Base-by-base conservation (phyloP, 2,329 filamentous ascomycete species). In the Apiospora saccharicola region DNA sequence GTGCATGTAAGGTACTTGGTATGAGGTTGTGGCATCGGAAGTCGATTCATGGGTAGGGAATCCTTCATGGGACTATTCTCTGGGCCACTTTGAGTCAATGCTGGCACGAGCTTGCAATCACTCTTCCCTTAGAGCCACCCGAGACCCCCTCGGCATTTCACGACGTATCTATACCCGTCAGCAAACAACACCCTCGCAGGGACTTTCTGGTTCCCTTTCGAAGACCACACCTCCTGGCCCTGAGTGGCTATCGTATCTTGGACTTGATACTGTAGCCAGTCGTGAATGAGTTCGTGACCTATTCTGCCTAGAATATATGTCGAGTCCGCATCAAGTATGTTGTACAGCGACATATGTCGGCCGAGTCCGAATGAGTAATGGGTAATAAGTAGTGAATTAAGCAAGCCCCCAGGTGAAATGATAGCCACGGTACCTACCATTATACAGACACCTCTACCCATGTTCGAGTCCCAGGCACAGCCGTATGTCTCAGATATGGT, bases 401-500 rank as follows among this genome's bases (percentile, higher is more conserved):
- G 34, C 57, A 64, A 64, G 19, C 4, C 57, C 57, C 53, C 57
- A 26, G 10, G 34, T 41, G n/a, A 22, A 41, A 14, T 22, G 57
- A 64, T n/a, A 41, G 57, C 34, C 57, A 24, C 34, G n/a, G 57
- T 41, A 64, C 57, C 22, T n/a, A 41, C 34, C 34, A 16, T 19
- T 64, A 41, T 41, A 64, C 34, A 41, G 10, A 41, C 57, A 64
- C 34, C 57, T 64, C 57, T 19, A n/a, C 57, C 34, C 34, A 64
- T 64, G 57, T n/a, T 64, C 30, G 57, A 37, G 34, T 64, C 57
- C 34, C 57, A 64, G 57, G 57, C 57, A 64, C 57, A 64, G 57
- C 57, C 57, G 57, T 64, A 8, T 64, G 57, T 64, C 57, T 41
- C 34, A 64, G 57, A 64, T 64, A 64, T 64, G 57, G 57, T 64